Evolutionary conservation across 2,329 filamentous ascomycete genomes (phyloP), one percentile per base, ranked within the genome.

Genomic region (Ceratocystis eucalypticola): DNA sequence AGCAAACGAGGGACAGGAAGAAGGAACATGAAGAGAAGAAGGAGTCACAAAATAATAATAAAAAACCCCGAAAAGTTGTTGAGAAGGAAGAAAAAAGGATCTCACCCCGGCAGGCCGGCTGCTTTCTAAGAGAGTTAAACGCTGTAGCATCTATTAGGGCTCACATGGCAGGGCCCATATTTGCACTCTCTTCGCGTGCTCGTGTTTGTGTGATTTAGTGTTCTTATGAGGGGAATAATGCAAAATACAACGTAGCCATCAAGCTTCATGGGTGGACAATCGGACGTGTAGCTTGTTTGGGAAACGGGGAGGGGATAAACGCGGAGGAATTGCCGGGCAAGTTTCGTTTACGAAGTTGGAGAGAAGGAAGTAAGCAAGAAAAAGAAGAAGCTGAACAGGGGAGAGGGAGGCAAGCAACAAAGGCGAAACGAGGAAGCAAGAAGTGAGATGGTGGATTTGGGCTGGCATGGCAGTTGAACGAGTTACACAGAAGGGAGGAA

Each of bases 261-360:
- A 15, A 41, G 37, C 37, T 15, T 41, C 37, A 15, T 41, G 37
- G 37, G 37, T 41, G 3, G 37, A 41, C 37, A 41, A 41, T 20
- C 55, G 55, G 55, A 59, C 12, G 7, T 59, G 55, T 59, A 37
- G 28, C 55, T 59, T 59, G 30, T 59, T 59, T 59, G 17, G 55
- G 55, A 59, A 59, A 59, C 17, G 28, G 55, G 55, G 55, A n/a
- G 37, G 37, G 3, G 10, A 59, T 30, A 59, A 20, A 7, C 55
- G 55, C 55, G 17, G 55, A 33, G 28, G 25, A 59, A 59, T 33
- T 20, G 28, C 22, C 22, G 48, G 22, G 48, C 22, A 15, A 25
- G 48, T 5, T 50, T 50, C 25, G 20, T 12, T 53, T 53, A 25
- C 48, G 22, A 12, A 12, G 12, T 53, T 53, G 22, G 48, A 53